These are phyloP conservation scores for Trichoderma sp. DNA, from an alignment of 2,329 filamentous ascomycete genomes.

Conservation along the genomic window DNA sequence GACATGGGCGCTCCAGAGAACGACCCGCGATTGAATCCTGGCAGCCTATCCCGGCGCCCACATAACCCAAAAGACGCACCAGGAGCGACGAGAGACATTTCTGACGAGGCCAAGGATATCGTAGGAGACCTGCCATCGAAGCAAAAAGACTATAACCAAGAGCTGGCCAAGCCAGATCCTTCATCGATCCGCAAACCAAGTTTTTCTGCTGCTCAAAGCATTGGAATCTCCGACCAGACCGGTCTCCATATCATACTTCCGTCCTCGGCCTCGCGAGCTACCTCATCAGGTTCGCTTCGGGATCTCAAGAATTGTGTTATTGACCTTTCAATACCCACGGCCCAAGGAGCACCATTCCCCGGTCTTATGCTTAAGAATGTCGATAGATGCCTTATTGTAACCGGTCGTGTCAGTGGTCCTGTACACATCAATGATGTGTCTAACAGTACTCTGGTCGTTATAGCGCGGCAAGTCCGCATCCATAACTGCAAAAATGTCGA, in stretches of 20 bases:
- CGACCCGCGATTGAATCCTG: constrained; percentile 46
- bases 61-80: constrained; percentile 28
- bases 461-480: constrained; percentile 86
- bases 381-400: constrained; percentile 69
- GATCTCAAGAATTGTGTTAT: constrained; percentile 72
- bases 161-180: constrained; percentile 47
- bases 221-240: constrained; percentile 67
- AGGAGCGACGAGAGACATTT: constrained; percentile 25
- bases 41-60: constrained; percentile 37
- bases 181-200: constrained; percentile 58
- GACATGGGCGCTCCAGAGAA: constrained; percentile 47
- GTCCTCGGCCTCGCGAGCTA: constrained; percentile 67
- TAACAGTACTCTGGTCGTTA: constrained; percentile 74
- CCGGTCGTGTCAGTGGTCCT: constrained; percentile 76
- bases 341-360: constrained; percentile 64
- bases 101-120: constrained; percentile 37
- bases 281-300: constrained; percentile 71
- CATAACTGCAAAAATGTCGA: constrained; percentile 82
- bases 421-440: constrained; percentile 77
- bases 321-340: constrained; percentile 72
- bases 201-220: constrained; percentile 61
- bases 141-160: constrained; percentile 57
- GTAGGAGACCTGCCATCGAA: constrained; percentile 45
- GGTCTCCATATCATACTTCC: constrained; percentile 78
- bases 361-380: constrained; percentile 69